Evolutionary conservation across 2,329 filamentous ascomycete genomes (phyloP), one percentile per base, ranked within the genome.

Genomic region (Scedosporium dehoogii): DNA sequence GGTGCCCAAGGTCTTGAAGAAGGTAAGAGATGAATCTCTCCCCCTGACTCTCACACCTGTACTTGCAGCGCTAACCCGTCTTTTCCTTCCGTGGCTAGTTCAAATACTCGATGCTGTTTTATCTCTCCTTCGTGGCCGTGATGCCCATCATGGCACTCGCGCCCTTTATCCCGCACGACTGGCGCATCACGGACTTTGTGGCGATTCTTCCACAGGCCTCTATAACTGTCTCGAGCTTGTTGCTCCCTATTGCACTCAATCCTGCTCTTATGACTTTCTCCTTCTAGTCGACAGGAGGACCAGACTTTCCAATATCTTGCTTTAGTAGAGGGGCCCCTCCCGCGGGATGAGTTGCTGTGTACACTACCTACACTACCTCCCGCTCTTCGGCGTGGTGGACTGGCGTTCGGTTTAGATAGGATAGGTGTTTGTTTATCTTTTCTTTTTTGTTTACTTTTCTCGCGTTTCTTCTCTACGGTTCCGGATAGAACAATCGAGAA

Each of bases 181-280:
- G 86, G 85, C 78, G 77, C 62, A 88, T 89, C 69, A 85, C 77
- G 57, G 85, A 89, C 73, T 88, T 90, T 66, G 87, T 90, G 38
- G 88, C 90, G 55, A 90, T 92, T 66, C 76, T 91, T 59, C 90
- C 90, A 61, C 87, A 92, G 84, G 82, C 85, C 1, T 88, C 86
- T 0, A 84, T 91, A n/a, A 78, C 85, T 0, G 80, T 77, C 1
- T 88, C 84, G 63, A 89, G 92, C 73, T 79, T 91, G 63, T 74
- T 92, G 59, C 73, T 92, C 65, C 89, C 89, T 1, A 79, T 92
- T 63, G 88, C 84, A 3, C 76, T 92, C 58, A 92, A 92, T 73
- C 89, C 88, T n/a, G 88, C 87, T 21, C 77, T 91, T 68, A 91
- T 91, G 87, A 89, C 86, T 0, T 91, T 91, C 73, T 89, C 87